These are phyloP conservation scores for Aspergillus versicolor DNA, from an alignment of 2,329 filamentous ascomycete species.

Conservation along the genomic window DNA sequence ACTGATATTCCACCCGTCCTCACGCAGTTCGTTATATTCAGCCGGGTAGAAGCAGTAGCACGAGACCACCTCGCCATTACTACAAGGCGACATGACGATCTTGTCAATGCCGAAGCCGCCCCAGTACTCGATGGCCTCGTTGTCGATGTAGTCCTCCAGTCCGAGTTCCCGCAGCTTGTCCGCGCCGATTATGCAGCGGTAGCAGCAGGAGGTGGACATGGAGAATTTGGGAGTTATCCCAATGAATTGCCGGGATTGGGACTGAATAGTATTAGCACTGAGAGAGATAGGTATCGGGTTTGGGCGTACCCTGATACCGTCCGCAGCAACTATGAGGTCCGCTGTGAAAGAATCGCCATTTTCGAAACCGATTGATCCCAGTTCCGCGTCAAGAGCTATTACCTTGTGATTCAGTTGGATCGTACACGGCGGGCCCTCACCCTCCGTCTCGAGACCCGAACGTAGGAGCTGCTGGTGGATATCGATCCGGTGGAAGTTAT, in stretches of 20 bases:
- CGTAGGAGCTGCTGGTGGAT: constrained; percentile 26
- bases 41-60: constrained; percentile 42
- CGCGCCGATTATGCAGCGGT: constrained; percentile 26
- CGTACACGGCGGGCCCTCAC: constrained; percentile 17
- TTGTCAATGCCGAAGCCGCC: constrained; percentile 42
- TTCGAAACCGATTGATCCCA: constrained; percentile 21
- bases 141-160: constrained; percentile 34
- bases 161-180: constrained; percentile 24
- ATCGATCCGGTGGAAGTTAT: constrained; percentile 29
- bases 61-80: constrained; percentile 36
- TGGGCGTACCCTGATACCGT: constrained; percentile 17
- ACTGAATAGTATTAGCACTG: not conserved
- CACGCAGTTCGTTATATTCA: constrained; percentile 20
- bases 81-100: constrained; percentile 42
- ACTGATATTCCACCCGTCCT: constrained; percentile 26
- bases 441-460: constrained; percentile 22
- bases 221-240: constrained; percentile 33
- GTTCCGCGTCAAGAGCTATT: constrained; percentile 17
- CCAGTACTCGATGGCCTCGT: constrained; percentile 30
- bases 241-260: not conserved
- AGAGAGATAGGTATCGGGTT: not conserved
- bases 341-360: constrained; percentile 17
- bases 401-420: constrained; percentile 25
- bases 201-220: constrained; percentile 39
- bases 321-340: constrained; percentile 26